These are phyloP conservation scores for Bathelium albidoporum DNA, from an alignment of 495 filamentous ascomycete genomes.

Conservation along the genomic window DNA sequence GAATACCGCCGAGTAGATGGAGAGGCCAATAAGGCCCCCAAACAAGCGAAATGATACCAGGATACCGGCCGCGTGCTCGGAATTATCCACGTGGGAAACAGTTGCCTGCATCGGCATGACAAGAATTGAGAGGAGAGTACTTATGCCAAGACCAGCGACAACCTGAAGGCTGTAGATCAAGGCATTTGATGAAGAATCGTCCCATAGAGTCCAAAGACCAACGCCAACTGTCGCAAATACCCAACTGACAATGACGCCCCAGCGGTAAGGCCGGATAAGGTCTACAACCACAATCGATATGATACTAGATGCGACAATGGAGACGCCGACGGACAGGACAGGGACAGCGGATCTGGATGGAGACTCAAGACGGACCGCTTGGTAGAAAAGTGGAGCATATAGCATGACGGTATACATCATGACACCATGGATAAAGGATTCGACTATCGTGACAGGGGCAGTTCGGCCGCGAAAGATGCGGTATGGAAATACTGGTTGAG, in stretches of 20 bases:
- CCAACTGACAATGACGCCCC: constrained; percentile 46
- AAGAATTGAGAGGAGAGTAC: too few relatives aligned
- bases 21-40: too few relatives aligned
- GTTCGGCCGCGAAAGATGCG: constrained; percentile 42
- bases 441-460: constrained; percentile 36
- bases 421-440: constrained; percentile 43
- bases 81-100: too few relatives aligned
- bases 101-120: too few relatives aligned
- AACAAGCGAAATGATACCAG: too few relatives aligned
- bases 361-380: constrained; percentile 44
- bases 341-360: constrained; percentile 48
- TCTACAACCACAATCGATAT: constrained; percentile 37
- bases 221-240: constrained; percentile 37
- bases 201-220: constrained; percentile 22
- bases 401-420: constrained; percentile 48
- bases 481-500: constrained; percentile 36
- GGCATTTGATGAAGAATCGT: neutral
- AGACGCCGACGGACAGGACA: constrained; percentile 49
- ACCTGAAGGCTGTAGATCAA: neutral
- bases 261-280: constrained; percentile 37
- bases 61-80: too few relatives aligned
- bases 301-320: constrained; percentile 38
- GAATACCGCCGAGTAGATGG: too few relatives aligned
- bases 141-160: neutral
- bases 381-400: constrained; percentile 54